A percentile compares a stretch with the other conserved stretches of the same genome.
These are phyloP conservation scores for Pseudogymnoascus destructans DNA, from an alignment of 2,329 filamentous ascomycete genomes.

Conservation along the genomic window DNA sequence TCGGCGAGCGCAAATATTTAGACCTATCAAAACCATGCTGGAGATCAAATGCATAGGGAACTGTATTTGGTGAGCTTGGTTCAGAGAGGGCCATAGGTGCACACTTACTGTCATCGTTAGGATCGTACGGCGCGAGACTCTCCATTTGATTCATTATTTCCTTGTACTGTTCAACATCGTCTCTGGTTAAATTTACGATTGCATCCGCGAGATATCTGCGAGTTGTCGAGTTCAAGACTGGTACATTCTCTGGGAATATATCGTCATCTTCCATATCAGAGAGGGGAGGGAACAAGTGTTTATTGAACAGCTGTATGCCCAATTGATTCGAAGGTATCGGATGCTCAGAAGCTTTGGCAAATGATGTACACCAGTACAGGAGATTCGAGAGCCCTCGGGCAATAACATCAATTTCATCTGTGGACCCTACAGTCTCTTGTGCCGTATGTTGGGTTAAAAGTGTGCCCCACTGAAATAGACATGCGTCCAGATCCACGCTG, in stretches of 20 bases:
- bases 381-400: constrained; percentile 29
- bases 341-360: constrained; percentile 19
- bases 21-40: constrained; percentile 48
- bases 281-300: constrained; percentile 51
- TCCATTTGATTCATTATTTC: constrained; percentile 39
- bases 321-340: constrained; percentile 18
- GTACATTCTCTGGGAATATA: constrained; percentile 23
- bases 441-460: constrained; percentile 30
- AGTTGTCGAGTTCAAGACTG: constrained; percentile 40
- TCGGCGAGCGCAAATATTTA: constrained; percentile 57
- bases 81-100: neutral
- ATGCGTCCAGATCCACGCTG: constrained; percentile 17
- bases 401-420: constrained; percentile 24
- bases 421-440: constrained; percentile 28
- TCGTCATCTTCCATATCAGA: constrained; percentile 24
- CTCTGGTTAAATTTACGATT: constrained; percentile 42
- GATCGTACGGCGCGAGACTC: constrained; percentile 37
- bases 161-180: constrained; percentile 35
- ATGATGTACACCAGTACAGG: constrained; percentile 24
- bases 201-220: constrained; percentile 48
- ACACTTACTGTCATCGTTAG: constrained; percentile 30
- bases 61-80: constrained; percentile 22
- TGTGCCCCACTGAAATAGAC: constrained; percentile 23
- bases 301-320: constrained; percentile 43
- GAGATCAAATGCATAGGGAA: constrained; percentile 49